These are phyloP conservation scores for Saturnispora quitensis DNA, from an alignment of 805 yeast genomes.

Conservation along the genomic window DNA sequence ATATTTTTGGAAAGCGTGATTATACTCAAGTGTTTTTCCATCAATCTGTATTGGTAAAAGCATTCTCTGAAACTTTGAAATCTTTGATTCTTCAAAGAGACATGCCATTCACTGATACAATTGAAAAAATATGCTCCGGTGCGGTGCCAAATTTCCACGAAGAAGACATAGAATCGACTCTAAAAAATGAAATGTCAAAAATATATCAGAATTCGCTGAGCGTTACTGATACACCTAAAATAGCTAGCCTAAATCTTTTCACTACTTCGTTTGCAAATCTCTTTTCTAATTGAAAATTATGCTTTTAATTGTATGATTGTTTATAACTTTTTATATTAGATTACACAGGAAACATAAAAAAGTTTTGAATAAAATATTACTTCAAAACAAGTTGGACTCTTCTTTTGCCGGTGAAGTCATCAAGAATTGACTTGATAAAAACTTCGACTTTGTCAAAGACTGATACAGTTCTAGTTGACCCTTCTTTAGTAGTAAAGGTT, in stretches of 20 bases:
- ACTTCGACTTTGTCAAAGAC: conserved; percentile 86
- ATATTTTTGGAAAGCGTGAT: conserved; percentile 2
- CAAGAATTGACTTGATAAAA: conserved; percentile 70
- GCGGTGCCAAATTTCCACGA: neutral
- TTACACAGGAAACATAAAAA: neutral
- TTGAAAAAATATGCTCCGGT: neutral
- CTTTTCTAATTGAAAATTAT: neutral
- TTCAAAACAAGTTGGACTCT: conserved; percentile 68
- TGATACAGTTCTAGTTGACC: conserved; percentile 33
- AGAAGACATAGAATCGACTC: neutral
- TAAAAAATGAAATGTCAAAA: neutral
- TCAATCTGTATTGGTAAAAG: neutral
- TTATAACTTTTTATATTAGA: neutral
- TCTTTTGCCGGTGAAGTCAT: conserved; percentile 85
- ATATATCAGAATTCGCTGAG: neutral
- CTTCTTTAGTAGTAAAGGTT: conserved; percentile 38
- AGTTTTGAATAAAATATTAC: conserved; percentile 17
- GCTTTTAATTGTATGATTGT: neutral
- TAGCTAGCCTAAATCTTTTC: conserved; percentile 3
- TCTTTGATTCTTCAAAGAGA: neutral
- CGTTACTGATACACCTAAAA: neutral
- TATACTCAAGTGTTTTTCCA: conserved; percentile 3
- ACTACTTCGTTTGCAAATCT: conserved; percentile 1
- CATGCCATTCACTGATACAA: neutral
- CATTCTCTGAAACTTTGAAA: conserved; percentile 2